These are phyloP conservation scores for Sequoia sempervirens DNA, from an alignment of 75 land plant genomes.

Conservation along the genomic window DNA sequence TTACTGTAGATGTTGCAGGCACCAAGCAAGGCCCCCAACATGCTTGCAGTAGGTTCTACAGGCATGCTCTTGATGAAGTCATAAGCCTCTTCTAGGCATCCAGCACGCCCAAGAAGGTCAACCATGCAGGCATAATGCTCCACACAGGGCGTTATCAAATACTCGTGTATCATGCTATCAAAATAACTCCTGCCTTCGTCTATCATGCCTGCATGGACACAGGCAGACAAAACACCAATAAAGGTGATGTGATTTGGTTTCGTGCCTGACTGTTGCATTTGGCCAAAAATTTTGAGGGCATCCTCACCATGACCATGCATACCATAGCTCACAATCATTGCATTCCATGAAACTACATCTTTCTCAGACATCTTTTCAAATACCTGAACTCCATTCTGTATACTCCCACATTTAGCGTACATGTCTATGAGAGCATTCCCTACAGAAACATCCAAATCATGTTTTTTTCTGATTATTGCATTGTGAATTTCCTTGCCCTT, in stretches of 20 bases:
- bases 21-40: conserved; percentile 11
- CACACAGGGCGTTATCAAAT: background rate
- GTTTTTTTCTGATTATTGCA: background rate
- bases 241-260: conserved; percentile 17
- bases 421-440: conserved; percentile 23
- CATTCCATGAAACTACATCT: conserved; percentile 20
- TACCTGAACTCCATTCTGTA: conserved; percentile 6
- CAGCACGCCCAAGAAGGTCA: conserved; percentile 14
- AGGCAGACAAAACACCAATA: conserved; percentile 14
- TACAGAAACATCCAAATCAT: conserved; percentile 8
- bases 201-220: conserved; percentile 9
- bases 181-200: conserved; percentile 7
- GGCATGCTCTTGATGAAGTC: background rate
- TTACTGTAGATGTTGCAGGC: conserved; percentile 13
- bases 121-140: conserved; percentile 16
- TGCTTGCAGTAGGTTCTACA: background rate
- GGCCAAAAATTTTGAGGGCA: conserved; percentile 7
- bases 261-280: conserved; percentile 14
- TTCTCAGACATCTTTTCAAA: conserved; percentile 9
- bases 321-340: conserved; percentile 15
- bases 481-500: conserved; percentile 9
- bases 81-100: conserved; percentile 12
- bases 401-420: conserved; percentile 18
- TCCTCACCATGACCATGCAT: conserved; percentile 6
- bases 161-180: background rate